Evolutionary conservation across 2,329 filamentous ascomycete species (phyloP).

Genomic region (Pseudogymnoascus sp.): DNA sequence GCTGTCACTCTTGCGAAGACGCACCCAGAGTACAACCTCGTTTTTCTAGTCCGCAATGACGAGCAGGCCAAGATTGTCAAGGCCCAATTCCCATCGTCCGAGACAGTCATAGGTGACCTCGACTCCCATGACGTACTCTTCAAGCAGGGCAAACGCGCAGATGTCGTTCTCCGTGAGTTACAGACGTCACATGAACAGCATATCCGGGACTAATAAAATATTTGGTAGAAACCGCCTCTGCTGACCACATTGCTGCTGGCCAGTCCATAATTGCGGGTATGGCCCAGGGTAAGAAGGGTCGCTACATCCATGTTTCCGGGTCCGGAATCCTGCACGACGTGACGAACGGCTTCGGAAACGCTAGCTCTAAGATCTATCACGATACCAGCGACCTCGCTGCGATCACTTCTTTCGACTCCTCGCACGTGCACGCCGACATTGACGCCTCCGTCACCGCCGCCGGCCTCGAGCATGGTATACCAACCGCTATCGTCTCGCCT

Average conservation of each 20-base stretch:
- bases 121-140: constrained; percentile 29
- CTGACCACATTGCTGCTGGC: constrained; percentile 26
- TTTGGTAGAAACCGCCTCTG: constrained; percentile 18
- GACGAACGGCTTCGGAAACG: constrained; percentile 32
- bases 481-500: constrained; percentile 57
- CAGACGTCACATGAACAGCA: too few relatives aligned
- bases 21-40: constrained; percentile 20
- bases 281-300: constrained; percentile 36
- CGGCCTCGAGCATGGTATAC: constrained; percentile 38
- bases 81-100: constrained; percentile 14
- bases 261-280: constrained; percentile 41
- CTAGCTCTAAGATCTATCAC: constrained; percentile 45
- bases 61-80: constrained; percentile 16
- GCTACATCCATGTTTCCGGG: constrained; percentile 46
- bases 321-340: constrained; percentile 36
- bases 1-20: constrained; percentile 15
- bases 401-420: constrained; percentile 48
- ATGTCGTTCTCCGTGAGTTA: constrained; percentile 31
- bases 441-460: constrained; percentile 56
- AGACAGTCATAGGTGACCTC: constrained; percentile 28
- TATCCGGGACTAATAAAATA: neutral
- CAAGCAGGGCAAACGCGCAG: constrained; percentile 28
- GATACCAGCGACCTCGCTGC: constrained; percentile 52
- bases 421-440: constrained; percentile 56
- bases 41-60: constrained; percentile 17